Base-by-base conservation (phyloP, 805 yeast species). In the Myxozyma geophila region DNA sequence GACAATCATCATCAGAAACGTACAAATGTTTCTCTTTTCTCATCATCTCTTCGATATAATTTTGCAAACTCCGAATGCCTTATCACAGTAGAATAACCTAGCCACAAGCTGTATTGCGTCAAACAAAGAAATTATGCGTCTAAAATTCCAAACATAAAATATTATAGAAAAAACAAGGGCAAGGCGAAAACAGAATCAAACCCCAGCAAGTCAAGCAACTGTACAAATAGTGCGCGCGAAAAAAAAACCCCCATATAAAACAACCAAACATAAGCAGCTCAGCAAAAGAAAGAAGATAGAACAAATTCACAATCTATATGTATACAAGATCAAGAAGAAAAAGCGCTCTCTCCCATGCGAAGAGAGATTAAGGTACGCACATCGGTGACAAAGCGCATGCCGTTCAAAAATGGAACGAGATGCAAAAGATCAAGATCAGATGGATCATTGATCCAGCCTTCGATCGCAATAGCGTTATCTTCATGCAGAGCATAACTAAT, bases 401-500 rank as follows among this genome's bases (percentile, higher is more conserved):
- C 87, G 71, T 86, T 83, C 49, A 91, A 77, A 72, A 95, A 77
- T 1, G 99, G 98, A 49, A 95, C 75, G 58, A 95, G 77, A 70
- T 91, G 87, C 75, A 95, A 78, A 63, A 95, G 78, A 71, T 91
- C 96, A 23, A 87, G 80, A 73, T 95, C 99, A 43, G 87, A 84
- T n/a, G 96, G 96, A 76, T 95, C 99, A 73, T 89, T 90, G 67
- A 95, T 91, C 99, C 99, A 95, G 52, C 99, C 98, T 76, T 92
- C 97, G 7, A 95, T 91, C 78, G 88, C 86, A 23, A 95, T 87
- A 1, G 97, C 99, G 72, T 95, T 95, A 69, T 87, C 87, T 63
- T 86, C 90, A 74, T 93, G 92, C 74, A 85, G 77, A 15, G 90
- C 87, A 74, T 90, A 95, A 72, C 96, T 88, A 33, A 92, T 83